Conservation (phyloP, 2,329 filamentous ascomycete species). For the Diaporthe citriasiana region DNA sequence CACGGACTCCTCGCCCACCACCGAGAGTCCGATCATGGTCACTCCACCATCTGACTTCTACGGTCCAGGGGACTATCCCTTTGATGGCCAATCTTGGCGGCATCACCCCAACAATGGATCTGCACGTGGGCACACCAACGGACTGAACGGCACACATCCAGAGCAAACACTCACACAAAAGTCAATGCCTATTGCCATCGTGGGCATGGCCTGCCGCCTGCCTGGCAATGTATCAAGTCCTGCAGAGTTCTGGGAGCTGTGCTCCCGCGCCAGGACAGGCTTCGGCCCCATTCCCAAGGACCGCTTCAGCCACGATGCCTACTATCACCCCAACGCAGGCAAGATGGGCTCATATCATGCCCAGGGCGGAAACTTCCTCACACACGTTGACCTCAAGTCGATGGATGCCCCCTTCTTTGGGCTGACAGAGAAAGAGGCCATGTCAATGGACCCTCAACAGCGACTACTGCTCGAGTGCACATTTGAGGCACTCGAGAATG, state of each 20-base stretch:
- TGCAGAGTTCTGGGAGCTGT: conserved; percentile 61
- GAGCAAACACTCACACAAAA: conserved; percentile 21
- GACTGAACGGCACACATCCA: not conserved
- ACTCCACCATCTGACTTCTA: conserved; percentile 28
- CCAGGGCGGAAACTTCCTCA: conserved; percentile 58
- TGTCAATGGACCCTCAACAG: conserved; percentile 69
- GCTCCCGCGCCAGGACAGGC: conserved; percentile 56
- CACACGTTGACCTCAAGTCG: conserved; percentile 59
- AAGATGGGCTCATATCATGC: conserved; percentile 58
- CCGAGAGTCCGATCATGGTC: conserved; percentile 34
- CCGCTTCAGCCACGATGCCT: conserved; percentile 59
- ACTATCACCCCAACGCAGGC: conserved; percentile 59
- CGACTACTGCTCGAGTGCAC: conserved; percentile 66
- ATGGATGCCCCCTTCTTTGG: conserved; percentile 68
- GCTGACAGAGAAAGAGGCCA: conserved; percentile 64
- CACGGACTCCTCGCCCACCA: conserved; percentile 22
- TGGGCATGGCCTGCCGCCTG: conserved; percentile 63
- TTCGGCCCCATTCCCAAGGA: conserved; percentile 59
- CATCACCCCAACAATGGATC: conserved; percentile 1
- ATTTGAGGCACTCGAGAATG: conserved; percentile 68
- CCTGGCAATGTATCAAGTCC: conserved; percentile 59
- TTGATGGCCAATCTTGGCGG: conserved; percentile 15
- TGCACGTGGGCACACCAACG: conserved; percentile 12
- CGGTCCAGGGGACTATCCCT: conserved; percentile 20
- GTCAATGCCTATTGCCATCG: conserved; percentile 59